Evolutionary conservation across 202 grass and related monocot species (phyloP).

Genomic region (Eragrostis tef): DNA sequence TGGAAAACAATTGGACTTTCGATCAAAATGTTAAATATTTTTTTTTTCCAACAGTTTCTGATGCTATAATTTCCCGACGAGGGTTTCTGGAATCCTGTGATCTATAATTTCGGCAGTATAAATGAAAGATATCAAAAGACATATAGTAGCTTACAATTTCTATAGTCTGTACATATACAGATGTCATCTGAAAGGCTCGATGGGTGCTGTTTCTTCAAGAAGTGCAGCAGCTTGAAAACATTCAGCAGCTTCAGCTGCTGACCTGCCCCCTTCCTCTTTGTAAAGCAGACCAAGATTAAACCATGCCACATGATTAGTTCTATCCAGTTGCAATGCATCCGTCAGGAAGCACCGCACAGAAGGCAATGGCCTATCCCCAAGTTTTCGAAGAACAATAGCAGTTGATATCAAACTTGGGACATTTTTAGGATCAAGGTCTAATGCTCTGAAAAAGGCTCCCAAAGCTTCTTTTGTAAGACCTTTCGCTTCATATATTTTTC

Average conservation of each 20-base stretch:
- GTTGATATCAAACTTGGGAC: slow-evolving; percentile 81
- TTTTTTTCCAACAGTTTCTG: not conserved
- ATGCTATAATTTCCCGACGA: slow-evolving; percentile 35
- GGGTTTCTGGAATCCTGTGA: slow-evolving; percentile 44
- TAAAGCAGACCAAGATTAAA: slow-evolving; percentile 90
- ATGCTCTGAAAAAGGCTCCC: slow-evolving; percentile 67
- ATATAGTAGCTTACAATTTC: slow-evolving; percentile 58
- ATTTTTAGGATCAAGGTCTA: slow-evolving; percentile 78
- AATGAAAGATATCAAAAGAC: slow-evolving; percentile 38
- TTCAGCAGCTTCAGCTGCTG: slow-evolving; percentile 70
- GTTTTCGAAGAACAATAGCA: slow-evolving; percentile 63
- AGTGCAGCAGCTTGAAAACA: slow-evolving; percentile 91
- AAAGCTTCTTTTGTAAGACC: slow-evolving; percentile 69
- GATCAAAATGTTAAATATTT: slow-evolving; percentile 36
- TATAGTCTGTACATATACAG: slow-evolving; percentile 44
- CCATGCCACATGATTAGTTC: slow-evolving; percentile 84
- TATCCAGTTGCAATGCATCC: slow-evolving; percentile 85
- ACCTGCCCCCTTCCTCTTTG: slow-evolving; percentile 71
- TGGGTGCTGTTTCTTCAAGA: slow-evolving; percentile 94
- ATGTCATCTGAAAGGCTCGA: slow-evolving; percentile 94
- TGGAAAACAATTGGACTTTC: slow-evolving; percentile 42
- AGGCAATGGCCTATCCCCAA: slow-evolving; percentile 65
- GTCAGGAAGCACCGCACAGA: slow-evolving; percentile 71
- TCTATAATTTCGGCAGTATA: slow-evolving; percentile 45
- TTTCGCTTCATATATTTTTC: slow-evolving; percentile 73